phyloP scores from a whole-genome alignment of 345 rosid genomes.

The Syzygium aromaticum region DNA sequence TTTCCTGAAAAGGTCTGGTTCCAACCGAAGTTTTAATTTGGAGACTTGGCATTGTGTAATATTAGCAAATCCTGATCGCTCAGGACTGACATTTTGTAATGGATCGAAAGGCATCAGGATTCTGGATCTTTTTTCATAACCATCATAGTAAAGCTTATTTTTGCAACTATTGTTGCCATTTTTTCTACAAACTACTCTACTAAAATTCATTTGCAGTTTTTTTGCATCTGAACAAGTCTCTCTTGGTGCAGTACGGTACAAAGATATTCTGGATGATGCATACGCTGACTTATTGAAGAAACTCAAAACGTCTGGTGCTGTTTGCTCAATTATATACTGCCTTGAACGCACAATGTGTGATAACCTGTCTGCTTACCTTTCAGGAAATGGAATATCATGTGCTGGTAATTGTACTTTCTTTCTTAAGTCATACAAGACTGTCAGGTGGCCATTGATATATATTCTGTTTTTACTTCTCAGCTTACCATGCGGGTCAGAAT shows the following conservation, averaged over 20 bases:
- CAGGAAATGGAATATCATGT: conserved; percentile 65
- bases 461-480: conserved; percentile 29
- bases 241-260: conserved; percentile 69
- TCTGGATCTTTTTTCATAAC: not conserved
- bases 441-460: not conserved
- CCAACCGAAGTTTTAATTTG: not conserved
- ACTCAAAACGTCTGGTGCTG: conserved; percentile 57
- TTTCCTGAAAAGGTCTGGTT: not conserved
- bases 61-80: not conserved
- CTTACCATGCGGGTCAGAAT: conserved; percentile 90
- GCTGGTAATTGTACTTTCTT: conserved; percentile 42
- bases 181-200: not conserved
- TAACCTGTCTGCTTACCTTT: conserved; percentile 67
- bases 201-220: not conserved
- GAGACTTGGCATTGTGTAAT: not conserved
- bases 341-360: conserved; percentile 94
- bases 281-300: conserved; percentile 62
- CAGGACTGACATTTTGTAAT: not conserved
- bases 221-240: conserved; percentile 24
- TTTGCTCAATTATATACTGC: conserved; percentile 90
- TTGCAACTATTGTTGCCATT: not conserved
- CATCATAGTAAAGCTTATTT: not conserved
- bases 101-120: not conserved
- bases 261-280: conserved; percentile 71
- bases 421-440: not conserved